Conservation (phyloP, 139 green algal species). For the Limnomonas spitsbergensis region DNA sequence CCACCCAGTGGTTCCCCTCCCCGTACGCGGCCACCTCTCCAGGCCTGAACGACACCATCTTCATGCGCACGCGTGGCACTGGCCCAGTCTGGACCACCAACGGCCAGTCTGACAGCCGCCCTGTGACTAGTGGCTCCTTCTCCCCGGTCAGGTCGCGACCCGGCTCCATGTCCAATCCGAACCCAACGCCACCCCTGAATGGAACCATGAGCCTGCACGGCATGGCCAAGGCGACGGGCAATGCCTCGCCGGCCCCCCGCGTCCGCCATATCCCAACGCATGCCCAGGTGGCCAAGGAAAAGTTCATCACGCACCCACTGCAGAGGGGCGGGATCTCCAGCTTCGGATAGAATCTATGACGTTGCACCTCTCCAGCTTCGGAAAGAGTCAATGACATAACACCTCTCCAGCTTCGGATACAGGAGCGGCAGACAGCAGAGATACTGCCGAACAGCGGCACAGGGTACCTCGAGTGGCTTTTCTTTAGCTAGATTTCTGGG, state of each 20-base stretch:
- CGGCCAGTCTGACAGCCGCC: no score
- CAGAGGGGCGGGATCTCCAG: background rate
- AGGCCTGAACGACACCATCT: background rate
- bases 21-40: background rate
- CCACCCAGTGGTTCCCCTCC: background rate
- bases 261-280: background rate
- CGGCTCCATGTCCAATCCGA: no score
- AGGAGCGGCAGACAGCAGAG: no score
- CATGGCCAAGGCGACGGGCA: background rate
- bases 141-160: no score
- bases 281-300: background rate
- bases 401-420: no score
- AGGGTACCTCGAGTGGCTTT: no score
- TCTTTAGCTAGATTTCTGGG: no score
- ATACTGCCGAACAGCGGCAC: no score
- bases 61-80: background rate
- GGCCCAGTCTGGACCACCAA: background rate
- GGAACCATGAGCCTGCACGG: background rate
- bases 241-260: background rate
- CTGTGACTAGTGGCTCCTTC: no score
- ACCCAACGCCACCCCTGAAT: no score
- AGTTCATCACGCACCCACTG: background rate
- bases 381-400: no score
- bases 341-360: slow-evolving; percentile 5
- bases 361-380: no score